Evolutionary conservation across 2,329 filamentous ascomycete genomes (phyloP), one percentile per base, ranked within the genome.

Genomic region (Mariannaea elegans): DNA sequence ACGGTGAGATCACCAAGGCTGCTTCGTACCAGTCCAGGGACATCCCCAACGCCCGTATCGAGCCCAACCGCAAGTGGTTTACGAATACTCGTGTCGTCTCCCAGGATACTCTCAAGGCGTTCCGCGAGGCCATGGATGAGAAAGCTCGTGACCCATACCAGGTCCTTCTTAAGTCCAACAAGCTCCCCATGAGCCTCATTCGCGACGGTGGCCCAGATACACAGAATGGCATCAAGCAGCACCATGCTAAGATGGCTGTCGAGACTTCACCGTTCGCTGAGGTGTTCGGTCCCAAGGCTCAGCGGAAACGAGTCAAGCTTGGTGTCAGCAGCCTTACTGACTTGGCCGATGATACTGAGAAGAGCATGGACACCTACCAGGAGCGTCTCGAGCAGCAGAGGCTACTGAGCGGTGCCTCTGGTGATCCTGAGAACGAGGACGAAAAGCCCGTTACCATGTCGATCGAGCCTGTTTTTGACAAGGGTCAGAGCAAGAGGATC

Each of bases 31-130:
- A 98, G 80, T 93, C 90, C 61, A 84, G 88, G 72, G 93, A 97
- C 32, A 80, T 89, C 19, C 94, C 94, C 45, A 87, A 85, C 60
- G 95, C 94, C 67, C 87, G 94, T 66, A 91, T 98, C 73, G 94
- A 98, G 81, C 95, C 95, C 48, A 96, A 98, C 80, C 86, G 95
- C 72, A 96, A 96, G 80, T 99, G 95, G 95, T 99, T 99, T 80
- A 92, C 90, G 71, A 97, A 97, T 77, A 97, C 94, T 31, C 84
- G 95, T 66, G 85, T 88, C 50, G 97, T 97, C 72, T 93, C 91
- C 1, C 94, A 97, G 75, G 92, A 97, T 75, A 92, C 93, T 3
- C 83, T 98, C 64, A 87, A 86, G 42, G 88, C 91, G 2, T 99
- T 99, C 80, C 89, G 95, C 63, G 90, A 94, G 61, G 95, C 95